phyloP scores from a whole-genome alignment of 371 early-diverging fungal genomes.

The Mucor racemosus region DNA sequence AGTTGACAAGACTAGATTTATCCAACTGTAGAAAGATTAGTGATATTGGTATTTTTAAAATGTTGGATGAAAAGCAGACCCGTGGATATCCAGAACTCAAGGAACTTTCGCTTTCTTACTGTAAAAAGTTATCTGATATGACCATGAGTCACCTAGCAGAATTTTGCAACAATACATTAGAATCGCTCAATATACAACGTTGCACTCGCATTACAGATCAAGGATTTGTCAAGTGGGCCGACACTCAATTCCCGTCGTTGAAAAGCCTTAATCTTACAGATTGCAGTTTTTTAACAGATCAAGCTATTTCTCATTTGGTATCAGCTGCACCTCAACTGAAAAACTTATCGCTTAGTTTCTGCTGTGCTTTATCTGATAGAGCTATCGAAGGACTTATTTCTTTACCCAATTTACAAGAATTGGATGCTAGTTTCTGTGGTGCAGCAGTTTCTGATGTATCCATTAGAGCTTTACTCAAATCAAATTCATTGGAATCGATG shows the following conservation, averaged over 20 bases:
- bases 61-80: constrained; percentile 32
- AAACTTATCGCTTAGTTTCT: constrained; percentile 66
- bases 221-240: constrained; percentile 65
- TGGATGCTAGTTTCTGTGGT: constrained; percentile 81
- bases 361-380: constrained; percentile 78
- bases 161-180: constrained; percentile 41
- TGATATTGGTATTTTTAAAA: constrained; percentile 62
- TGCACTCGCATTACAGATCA: constrained; percentile 77
- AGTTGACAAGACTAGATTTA: constrained; percentile 61
- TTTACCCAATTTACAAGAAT: constrained; percentile 49
- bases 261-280: constrained; percentile 68
- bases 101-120: constrained; percentile 66
- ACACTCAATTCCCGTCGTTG: constrained; percentile 44
- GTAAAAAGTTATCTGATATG: constrained; percentile 75
- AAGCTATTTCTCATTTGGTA: constrained; percentile 61
- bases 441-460: constrained; percentile 74
- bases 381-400: constrained; percentile 56
- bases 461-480: constrained; percentile 43
- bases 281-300: constrained; percentile 81
- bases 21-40: constrained; percentile 83
- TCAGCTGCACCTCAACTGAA: constrained; percentile 60
- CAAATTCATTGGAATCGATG: constrained; percentile 2
- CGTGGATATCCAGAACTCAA: constrained; percentile 40
- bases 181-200: constrained; percentile 72
- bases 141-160: constrained; percentile 56